Evolutionary conservation across 257 asterid genomes (phyloP).

Genomic region (Mentha longifolia): DNA sequence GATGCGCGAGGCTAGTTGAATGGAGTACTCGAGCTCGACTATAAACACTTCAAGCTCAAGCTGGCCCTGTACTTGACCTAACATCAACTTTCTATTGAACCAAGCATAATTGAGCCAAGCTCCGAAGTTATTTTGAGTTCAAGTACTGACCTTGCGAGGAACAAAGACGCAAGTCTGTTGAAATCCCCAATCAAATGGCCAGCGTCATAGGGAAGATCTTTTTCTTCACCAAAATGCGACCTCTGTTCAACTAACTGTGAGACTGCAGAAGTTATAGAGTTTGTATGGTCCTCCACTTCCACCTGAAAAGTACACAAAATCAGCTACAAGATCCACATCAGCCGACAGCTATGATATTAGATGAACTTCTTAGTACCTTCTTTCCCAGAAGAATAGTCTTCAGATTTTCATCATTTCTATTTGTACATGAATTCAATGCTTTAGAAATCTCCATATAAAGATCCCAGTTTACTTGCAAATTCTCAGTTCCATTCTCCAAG

Average conservation of each 20-base stretch:
- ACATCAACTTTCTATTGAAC: no score
- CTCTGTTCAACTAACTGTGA: constrained; percentile 2
- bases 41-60: no score
- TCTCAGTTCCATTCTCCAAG: constrained; percentile 4
- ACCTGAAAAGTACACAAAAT: constrained; percentile 24
- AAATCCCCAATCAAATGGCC: background rate
- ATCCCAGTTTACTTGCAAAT: constrained; percentile 37
- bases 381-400: constrained; percentile 22
- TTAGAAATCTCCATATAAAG: constrained; percentile 29
- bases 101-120: background rate
- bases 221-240: constrained; percentile 27
- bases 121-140: background rate
- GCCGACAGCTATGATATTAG: background rate
- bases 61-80: no score
- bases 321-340: background rate
- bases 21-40: no score
- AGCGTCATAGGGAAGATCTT: background rate
- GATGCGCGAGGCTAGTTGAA: no score
- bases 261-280: constrained; percentile 9
- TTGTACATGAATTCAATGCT: no score
- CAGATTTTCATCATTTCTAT: background rate
- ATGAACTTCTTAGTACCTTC: constrained; percentile 39
- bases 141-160: constrained; percentile 21
- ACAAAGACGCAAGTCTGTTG: background rate
- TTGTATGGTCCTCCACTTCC: constrained; percentile 29